These are phyloP conservation scores for Polyporus arcularius DNA, from an alignment of 768 basidiomycete genomes.

Conservation along the genomic window DNA sequence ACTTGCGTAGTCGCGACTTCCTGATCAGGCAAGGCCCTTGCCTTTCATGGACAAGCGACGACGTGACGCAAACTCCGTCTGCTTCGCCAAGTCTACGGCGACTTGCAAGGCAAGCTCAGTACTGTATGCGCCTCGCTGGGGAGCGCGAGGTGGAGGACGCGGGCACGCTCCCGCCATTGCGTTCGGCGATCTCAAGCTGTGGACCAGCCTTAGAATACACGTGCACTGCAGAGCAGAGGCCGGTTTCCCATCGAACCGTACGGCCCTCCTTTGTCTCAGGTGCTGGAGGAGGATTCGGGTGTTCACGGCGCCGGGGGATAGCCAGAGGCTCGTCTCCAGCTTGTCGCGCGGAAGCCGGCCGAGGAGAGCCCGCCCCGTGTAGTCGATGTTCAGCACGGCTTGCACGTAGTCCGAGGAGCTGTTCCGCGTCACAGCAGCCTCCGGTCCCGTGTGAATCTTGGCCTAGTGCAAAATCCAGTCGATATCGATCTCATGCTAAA, in stretches of 20 bases:
- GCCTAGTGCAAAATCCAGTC: slow-evolving; percentile 30
- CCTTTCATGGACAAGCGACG: background rate
- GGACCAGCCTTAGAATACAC: too few relatives aligned
- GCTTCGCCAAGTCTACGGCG: too few relatives aligned
- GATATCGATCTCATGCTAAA: too few relatives aligned
- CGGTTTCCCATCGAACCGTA: too few relatives aligned
- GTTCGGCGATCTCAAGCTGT: too few relatives aligned
- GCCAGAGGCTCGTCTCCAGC: slow-evolving; percentile 7
- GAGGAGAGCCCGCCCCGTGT: slow-evolving; percentile 6
- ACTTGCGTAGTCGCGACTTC: background rate
- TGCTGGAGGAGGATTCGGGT: background rate
- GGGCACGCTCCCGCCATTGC: too few relatives aligned
- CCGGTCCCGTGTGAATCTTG: slow-evolving; percentile 7
- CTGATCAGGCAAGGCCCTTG: background rate
- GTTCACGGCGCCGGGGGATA: slow-evolving; percentile 9
- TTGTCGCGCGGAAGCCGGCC: slow-evolving; percentile 1
- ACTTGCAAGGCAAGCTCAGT: too few relatives aligned
- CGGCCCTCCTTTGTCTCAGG: too few relatives aligned
- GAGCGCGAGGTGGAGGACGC: too few relatives aligned
- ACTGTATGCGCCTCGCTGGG: too few relatives aligned
- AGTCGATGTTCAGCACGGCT: background rate
- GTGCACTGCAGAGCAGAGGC: too few relatives aligned
- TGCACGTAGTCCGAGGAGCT: slow-evolving; percentile 2
- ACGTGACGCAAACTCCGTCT: too few relatives aligned
- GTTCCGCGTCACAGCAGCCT: slow-evolving; percentile 3